Evolutionary conservation across 73 alveolate genomes (phyloP).

Genomic region (Paramecium octaurelia): DNA sequence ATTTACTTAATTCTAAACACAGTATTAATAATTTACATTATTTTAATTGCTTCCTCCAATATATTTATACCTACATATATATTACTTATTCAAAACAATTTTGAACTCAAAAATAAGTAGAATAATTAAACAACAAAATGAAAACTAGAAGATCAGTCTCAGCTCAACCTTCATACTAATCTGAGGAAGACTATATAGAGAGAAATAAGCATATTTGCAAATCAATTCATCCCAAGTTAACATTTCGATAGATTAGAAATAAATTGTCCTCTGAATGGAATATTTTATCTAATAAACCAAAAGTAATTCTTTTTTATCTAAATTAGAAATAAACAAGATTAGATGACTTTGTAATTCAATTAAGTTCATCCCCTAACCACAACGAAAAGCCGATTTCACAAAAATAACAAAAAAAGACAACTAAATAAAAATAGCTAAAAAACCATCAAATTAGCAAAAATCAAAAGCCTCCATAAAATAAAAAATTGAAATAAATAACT

Average conservation of each 20-base stretch:
- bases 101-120: neutral
- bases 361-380: neutral
- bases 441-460: neutral
- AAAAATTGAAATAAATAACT: neutral
- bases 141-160: neutral
- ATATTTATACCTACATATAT: neutral
- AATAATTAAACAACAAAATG: neutral
- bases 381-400: neutral
- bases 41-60: neutral
- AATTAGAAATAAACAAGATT: neutral
- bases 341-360: neutral
- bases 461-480: neutral
- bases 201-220: neutral
- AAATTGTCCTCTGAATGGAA: neutral
- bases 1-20: too few species aligned
- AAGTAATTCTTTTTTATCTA: neutral
- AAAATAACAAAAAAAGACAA: neutral
- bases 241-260: neutral
- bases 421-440: neutral
- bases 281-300: neutral
- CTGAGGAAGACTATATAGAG: neutral
- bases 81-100: neutral
- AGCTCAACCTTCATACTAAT: neutral
- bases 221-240: neutral
- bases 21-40: neutral